phyloP scores from a whole-genome alignment of 768 basidiomycete species.

The Russula virescens region DNA sequence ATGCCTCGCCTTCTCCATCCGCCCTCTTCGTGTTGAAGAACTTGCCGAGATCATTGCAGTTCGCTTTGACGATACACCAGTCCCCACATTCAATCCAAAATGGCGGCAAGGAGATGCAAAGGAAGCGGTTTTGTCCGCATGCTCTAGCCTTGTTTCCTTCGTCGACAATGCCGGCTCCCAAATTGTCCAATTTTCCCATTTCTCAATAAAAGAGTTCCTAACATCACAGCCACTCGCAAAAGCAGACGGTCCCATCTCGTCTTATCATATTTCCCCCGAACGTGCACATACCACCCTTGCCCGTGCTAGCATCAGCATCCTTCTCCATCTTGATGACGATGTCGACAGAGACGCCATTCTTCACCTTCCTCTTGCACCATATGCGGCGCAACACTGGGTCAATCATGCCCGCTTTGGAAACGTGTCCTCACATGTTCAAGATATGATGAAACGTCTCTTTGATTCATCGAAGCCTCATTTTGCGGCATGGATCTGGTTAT shows the following conservation, averaged over 20 bases:
- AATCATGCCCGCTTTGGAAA: not conserved
- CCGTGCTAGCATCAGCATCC: not conserved
- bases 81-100: not conserved
- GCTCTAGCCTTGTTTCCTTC: slow-evolving; percentile 3
- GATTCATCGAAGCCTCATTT: not conserved
- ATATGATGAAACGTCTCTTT: not conserved
- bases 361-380: not conserved
- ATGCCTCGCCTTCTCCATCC: slow-evolving; percentile 1
- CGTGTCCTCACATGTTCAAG: not conserved
- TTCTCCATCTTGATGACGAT: not conserved
- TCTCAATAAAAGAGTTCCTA: slow-evolving; percentile 7
- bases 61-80: not conserved
- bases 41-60: slow-evolving; percentile 7
- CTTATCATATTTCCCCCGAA: not conserved
- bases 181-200: slow-evolving; percentile 10
- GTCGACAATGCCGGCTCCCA: not conserved
- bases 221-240: not conserved
- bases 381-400: slow-evolving; percentile 9
- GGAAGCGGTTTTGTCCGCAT: slow-evolving; percentile 4
- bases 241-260: not conserved
- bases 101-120: not conserved
- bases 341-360: not conserved
- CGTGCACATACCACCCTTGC: not conserved
- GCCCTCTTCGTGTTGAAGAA: slow-evolving; percentile 1
- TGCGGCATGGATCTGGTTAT: slow-evolving; percentile 8